Evolutionary conservation across 2,329 filamentous ascomycete genomes (phyloP), one percentile per base, ranked within the genome.

Genomic region (Exophiala sideris): DNA sequence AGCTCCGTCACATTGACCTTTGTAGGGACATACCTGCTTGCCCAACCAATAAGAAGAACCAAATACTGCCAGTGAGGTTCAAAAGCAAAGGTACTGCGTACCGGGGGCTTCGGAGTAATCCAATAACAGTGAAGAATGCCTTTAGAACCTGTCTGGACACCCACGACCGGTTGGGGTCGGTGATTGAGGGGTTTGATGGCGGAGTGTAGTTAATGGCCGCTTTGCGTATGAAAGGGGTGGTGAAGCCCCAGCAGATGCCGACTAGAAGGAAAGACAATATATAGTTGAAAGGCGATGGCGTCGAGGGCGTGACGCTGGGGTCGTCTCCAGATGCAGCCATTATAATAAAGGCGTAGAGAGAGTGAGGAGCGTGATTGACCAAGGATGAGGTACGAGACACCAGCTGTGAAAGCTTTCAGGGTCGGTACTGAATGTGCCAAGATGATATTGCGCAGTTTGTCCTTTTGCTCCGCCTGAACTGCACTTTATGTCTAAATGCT

Each of bases 11-110:
- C 7, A 29, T 5, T 29, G 24, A 24, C 4, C 24, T 29, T 35
- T 50, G 21, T 3, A 38, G 54, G 61, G 55, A 80, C 87, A 64
- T 72, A 95, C 91, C 91, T 65, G 91, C 91, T 70, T 94, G 84
- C 5, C 92, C 92, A 72, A 97, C 92, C 61, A 97, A 76, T 62
- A 97, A 73, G 65, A 97, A 97, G 73, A 97, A 97, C 92, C 92
- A 97, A 51, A 96, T 80, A 67, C 90, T 95, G 29, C 92, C 92
- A 2, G 92, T 96, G 49, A 97, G 74, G 69, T 97, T 97, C 54
- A 96, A 73, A 48, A 96, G 73, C 63, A 97, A 72, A 16, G 92
- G 92, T 21, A 95, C 73, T 5, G 90, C 88, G 71, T 97, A 97
- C 14, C 83, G 81, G 34, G 91, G 91, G 63, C 91, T 91, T 54